Base-by-base conservation (phyloP, 495 filamentous ascomycete genomes). In the Talaromyces liani region DNA sequence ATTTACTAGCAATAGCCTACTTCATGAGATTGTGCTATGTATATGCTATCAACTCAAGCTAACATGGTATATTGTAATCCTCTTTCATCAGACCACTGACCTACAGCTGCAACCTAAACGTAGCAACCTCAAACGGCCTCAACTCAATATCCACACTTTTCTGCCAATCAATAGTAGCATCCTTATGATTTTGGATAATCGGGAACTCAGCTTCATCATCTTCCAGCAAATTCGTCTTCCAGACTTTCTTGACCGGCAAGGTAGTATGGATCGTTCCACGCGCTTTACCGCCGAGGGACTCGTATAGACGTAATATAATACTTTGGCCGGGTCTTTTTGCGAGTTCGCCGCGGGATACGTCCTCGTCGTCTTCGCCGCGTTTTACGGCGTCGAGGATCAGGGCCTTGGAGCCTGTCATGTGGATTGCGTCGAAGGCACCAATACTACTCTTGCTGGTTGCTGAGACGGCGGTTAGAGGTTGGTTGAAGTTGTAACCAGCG, bases 301-400 rank as follows among this genome's bases (percentile, higher is more conserved):
- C 94, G 69, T 95, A 98, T 10, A 96, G 77, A 2, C 94, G 83
- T 47, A 97, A 31, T 59, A 98, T 85, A 24, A 98, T 80, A 70
- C 91, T 94, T 70, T 80, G 80, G 10, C 92, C 93, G 66, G 84
- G 82, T 62, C 89, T 82, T 39, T 75, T 78, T 9, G 86, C 81
- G 39, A 96, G 71, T n/a, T 87, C 88, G 31, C 85, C 89, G 3
- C 81, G 75, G 27, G 85, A 89, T 16, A 97, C 85, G 68, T 96
- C 94, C 71, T 90, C 91, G 67, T 98, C 94, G 67, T 98, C 94
- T 75, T 98, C 95, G 25, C 92, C 94, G 61, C 94, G 87, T 81
- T 97, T 97, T 66, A 97, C 79, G 16, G 84, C 87, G 69, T 97
- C 92, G 6, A 97, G 79, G 24, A 97, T 76, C 20, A 97, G 75